phyloP scores from a whole-genome alignment of 805 yeast genomes.

The Candida xyloterini region DNA sequence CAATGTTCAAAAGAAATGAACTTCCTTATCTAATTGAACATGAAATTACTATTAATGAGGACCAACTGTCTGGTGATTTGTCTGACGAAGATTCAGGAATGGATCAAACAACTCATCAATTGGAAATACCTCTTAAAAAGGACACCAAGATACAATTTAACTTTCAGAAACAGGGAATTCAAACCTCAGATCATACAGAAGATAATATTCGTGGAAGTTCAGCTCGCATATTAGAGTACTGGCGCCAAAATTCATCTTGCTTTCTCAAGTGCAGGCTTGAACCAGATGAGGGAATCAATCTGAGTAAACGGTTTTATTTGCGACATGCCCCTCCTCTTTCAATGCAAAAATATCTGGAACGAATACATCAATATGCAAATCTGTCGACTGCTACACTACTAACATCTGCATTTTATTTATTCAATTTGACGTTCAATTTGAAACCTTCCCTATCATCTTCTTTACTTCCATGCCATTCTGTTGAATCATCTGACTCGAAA shows the following conservation, averaged over 20 bases:
- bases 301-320: conserved; percentile 31
- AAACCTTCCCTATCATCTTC: conserved; percentile 16
- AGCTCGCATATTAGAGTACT: background rate
- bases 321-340: conserved; percentile 31
- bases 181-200: background rate
- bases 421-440: conserved; percentile 30
- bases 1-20: background rate
- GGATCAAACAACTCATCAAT: conserved; percentile 17
- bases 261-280: background rate
- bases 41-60: background rate
- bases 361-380: conserved; percentile 30
- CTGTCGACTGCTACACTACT: conserved; percentile 33
- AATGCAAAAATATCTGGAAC: conserved; percentile 28
- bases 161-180: conserved; percentile 20
- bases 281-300: background rate
- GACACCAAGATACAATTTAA: conserved; percentile 28
- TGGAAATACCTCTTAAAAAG: conserved; percentile 30
- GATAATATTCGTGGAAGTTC: background rate
- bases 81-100: conserved; percentile 15
- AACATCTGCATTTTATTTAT: conserved; percentile 32
- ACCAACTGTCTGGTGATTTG: background rate
- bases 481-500: conserved; percentile 1
- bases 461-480: conserved; percentile 11
- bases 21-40: conserved; percentile 9
- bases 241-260: background rate